A percentile compares a stretch with the other conserved stretches of the same genome.
Conservation (phyloP, 176 grass and related monocot species). For the Rhynchospora tenuis region DNA sequence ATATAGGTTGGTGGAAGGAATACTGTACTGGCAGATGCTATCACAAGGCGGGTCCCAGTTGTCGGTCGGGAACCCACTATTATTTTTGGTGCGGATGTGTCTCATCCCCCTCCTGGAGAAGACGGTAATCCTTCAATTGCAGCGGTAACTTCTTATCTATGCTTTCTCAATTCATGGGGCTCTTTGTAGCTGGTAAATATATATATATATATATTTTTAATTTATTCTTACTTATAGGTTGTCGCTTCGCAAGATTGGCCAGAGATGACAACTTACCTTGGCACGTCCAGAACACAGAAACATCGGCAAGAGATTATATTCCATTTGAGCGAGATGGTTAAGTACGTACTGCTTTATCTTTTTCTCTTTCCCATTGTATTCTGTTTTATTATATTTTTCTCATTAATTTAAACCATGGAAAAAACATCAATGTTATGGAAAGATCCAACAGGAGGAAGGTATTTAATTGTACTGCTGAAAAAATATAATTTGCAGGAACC, state of each 20-base stretch:
- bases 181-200: neutral
- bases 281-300: constrained; percentile 53
- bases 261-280: constrained; percentile 62
- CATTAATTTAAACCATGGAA: too few relatives aligned
- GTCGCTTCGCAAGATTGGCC: constrained; percentile 78
- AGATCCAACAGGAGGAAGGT: neutral
- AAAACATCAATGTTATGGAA: too few relatives aligned
- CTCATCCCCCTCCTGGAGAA: constrained; percentile 51
- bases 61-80: constrained; percentile 43
- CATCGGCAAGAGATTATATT: constrained; percentile 70
- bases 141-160: constrained; percentile 4
- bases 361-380: constrained; percentile 19
- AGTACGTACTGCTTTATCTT: constrained; percentile 24
- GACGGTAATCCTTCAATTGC: constrained; percentile 56
- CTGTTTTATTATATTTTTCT: constrained; percentile 6
- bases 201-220: neutral
- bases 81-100: constrained; percentile 55
- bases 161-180: neutral
- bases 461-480: neutral
- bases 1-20: constrained; percentile 52
- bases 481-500: neutral
- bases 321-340: constrained; percentile 58
- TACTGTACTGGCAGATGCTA: constrained; percentile 44
- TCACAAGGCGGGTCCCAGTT: constrained; percentile 34
- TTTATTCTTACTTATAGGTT: constrained; percentile 28